phyloP scores from a whole-genome alignment of 805 yeast species.

The Metschnikowia gelsemii region DNA sequence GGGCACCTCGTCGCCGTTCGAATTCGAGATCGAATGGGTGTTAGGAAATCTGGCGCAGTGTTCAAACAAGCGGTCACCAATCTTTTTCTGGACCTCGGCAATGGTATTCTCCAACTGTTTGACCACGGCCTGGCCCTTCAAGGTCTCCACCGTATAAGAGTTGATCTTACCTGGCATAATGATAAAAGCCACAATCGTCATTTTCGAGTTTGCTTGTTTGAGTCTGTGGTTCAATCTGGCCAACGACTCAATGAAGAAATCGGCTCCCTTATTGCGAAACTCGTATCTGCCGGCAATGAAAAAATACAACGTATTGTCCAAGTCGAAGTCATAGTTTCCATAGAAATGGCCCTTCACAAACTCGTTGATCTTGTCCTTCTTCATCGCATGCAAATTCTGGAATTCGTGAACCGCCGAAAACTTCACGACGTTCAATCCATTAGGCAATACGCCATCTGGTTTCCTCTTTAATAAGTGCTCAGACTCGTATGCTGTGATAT shows the following conservation, averaged over 20 bases:
- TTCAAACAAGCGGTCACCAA: slow-evolving; percentile 85
- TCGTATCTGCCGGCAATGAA: slow-evolving; percentile 98
- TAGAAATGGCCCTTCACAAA: slow-evolving; percentile 96
- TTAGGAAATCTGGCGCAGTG: slow-evolving; percentile 72
- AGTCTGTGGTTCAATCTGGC: slow-evolving; percentile 89
- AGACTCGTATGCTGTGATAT: slow-evolving; percentile 93
- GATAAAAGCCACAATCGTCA: slow-evolving; percentile 94
- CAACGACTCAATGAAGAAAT: slow-evolving; percentile 86
- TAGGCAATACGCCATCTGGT: slow-evolving; percentile 97
- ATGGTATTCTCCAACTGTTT: slow-evolving; percentile 88
- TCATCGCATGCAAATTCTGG: slow-evolving; percentile 90
- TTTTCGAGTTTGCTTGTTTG: slow-evolving; percentile 76
- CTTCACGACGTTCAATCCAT: slow-evolving; percentile 92
- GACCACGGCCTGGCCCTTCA: slow-evolving; percentile 94
- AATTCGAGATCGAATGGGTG: slow-evolving; percentile 40
- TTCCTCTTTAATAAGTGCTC: slow-evolving; percentile 91
- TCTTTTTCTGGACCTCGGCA: slow-evolving; percentile 78
- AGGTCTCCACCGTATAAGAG: slow-evolving; percentile 93
- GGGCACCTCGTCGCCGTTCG: slow-evolving; percentile 63
- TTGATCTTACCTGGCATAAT: slow-evolving; percentile 97
- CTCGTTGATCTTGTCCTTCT: slow-evolving; percentile 89
- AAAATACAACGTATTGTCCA: slow-evolving; percentile 90
- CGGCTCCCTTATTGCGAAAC: slow-evolving; percentile 95
- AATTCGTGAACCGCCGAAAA: slow-evolving; percentile 98
- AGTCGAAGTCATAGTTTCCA: slow-evolving; percentile 92